Percentiles rank a stretch among this genome's conserved stretches.
Evolutionary conservation across 257 asterid genomes (phyloP).

Genomic region (Plectranthus barbatus): DNA sequence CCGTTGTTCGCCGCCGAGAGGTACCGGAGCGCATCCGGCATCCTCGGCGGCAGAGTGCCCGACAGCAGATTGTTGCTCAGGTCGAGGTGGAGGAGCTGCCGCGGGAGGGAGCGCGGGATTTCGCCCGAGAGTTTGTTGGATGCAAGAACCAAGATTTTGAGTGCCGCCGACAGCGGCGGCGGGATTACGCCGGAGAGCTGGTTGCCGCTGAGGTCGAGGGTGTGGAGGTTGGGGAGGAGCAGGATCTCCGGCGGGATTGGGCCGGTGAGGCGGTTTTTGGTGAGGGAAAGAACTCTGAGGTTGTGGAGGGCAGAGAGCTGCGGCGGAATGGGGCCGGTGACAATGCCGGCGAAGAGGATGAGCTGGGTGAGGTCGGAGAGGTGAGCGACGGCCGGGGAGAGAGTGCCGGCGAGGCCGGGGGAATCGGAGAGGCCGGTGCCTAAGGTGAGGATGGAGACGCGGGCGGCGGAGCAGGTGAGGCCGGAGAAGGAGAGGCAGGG

Average conservation of each 20-base stretch:
- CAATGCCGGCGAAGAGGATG: conserved; percentile 65
- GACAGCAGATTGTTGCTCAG: conserved; percentile 38
- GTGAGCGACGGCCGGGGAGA: conserved; percentile 38
- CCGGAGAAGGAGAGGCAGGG: conserved; percentile 72
- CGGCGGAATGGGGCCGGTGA: conserved; percentile 60
- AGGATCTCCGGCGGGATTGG: conserved; percentile 34
- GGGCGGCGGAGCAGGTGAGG: conserved; percentile 40
- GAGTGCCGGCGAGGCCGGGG: conserved; percentile 55
- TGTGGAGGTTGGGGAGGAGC: conserved; percentile 45
- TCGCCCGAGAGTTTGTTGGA: conserved; percentile 37
- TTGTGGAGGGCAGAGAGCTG: conserved; percentile 28
- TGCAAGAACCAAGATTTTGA: conserved; percentile 42
- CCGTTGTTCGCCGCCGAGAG: conserved; percentile 43
- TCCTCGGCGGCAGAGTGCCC: conserved; percentile 35
- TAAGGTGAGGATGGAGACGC: conserved; percentile 38
- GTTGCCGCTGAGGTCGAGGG: conserved; percentile 70
- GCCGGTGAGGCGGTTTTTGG: conserved; percentile 60
- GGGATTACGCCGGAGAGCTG: conserved; percentile 44
- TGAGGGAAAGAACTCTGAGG: conserved; percentile 53
- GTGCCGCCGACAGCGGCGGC: conserved; percentile 8
- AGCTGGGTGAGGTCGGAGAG: conserved; percentile 53
- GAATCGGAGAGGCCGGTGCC: conserved; percentile 73
- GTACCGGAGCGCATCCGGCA: conserved; percentile 58
- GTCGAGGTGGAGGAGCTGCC: conserved; percentile 50
- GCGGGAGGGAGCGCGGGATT: conserved; percentile 33